phyloP scores from a whole-genome alignment of 139 green algal genomes.

The Tetraselmis striata region DNA sequence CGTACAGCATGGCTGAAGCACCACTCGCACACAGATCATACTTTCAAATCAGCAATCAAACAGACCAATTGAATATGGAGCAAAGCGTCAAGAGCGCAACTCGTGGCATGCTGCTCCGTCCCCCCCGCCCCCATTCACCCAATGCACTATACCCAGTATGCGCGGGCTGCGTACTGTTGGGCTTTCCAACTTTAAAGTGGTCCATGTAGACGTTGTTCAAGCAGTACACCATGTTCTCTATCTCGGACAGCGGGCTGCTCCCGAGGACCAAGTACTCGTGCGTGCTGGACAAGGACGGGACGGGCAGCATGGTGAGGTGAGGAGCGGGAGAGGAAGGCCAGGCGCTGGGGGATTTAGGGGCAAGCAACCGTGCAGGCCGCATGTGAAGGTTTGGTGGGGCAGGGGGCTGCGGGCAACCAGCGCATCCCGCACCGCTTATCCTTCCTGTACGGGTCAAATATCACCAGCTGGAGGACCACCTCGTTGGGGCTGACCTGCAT shows the following conservation, averaged over 20 bases:
- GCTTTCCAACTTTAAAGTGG: not conserved
- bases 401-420: no score
- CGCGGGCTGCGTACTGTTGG: not conserved
- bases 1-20: no score
- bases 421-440: not conserved
- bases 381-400: not conserved
- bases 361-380: no score
- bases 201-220: not conserved
- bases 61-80: no score
- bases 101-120: no score
- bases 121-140: no score
- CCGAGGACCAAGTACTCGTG: not conserved
- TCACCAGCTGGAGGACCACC: not conserved
- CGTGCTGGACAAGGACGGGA: not conserved
- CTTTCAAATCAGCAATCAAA: no score
- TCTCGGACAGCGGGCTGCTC: not conserved
- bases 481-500: not conserved
- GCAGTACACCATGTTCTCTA: not conserved
- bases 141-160: no score
- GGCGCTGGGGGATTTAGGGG: no score
- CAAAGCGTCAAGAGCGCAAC: no score
- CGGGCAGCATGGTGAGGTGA: not conserved
- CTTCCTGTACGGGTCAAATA: not conserved
- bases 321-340: no score
- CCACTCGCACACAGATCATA: no score